Base-by-base conservation (phyloP, 2,329 filamentous ascomycete species). In the Neospermospora avenae region DNA sequence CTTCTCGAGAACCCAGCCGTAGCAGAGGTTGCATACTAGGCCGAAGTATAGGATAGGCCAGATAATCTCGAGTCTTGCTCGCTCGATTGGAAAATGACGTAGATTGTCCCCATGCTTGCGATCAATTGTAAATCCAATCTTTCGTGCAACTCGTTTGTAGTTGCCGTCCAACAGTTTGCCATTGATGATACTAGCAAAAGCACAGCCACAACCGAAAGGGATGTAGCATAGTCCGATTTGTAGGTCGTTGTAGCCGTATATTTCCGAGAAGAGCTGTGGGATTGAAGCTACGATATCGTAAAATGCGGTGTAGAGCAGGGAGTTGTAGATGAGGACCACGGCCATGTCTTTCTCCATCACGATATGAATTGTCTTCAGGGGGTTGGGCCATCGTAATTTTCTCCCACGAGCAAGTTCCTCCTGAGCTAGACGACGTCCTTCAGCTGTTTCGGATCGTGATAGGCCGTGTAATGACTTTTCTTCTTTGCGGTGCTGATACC, bases 141-240 rank as follows among this genome's bases (percentile, higher is more conserved):
- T 79, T 52, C 77, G 78, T 1, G 89, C 88, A 49, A 86, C 81
- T 41, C 88, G 82, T 6, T 84, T 80, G 72, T 90, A 96, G 72
- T 92, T 92, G 79, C 83, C 59, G 53, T 87, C 84, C 0, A 86
- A 71, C 8, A 85, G 62, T 35, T 74, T 73, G 4, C 90, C 88
- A 62, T 84, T 81, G n/a, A 72, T 70, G 25, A 70, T 84, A 79
- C 57, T 82, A 71, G 80, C 76, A 1, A 77, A 67, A 13, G 80
- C 74, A n/a, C 79, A 80, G 1, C 81, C 81, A 4, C 69, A 73
- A 0, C 81, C 81, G 31, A 81, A 68, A 1, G 82, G 82, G 4
- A 72, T 49, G 55, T 71, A 73, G 48, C 69, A 71, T 16, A 73
- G 67, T 5, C 70, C 70, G 37, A 73, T 68, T 63, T 72, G 68